Base-by-base conservation (phyloP, 2,329 filamentous ascomycete genomes). In the Talaromyces atroroseus region DNA sequence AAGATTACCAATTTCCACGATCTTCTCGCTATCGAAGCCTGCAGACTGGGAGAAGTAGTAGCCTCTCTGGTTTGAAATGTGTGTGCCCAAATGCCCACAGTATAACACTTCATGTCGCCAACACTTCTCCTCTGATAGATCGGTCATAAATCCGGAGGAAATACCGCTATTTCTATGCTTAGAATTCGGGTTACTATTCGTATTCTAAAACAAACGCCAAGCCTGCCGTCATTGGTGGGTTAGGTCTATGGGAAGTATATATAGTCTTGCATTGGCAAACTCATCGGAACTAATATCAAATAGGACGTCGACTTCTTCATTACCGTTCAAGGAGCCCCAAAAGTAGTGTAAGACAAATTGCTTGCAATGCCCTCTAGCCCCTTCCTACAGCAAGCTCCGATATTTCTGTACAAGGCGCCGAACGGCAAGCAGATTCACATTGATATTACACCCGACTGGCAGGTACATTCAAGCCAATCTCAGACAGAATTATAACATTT, bases 1-100 rank as follows among this genome's bases (percentile, higher is more conserved):
- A n/a, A n/a, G n/a, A n/a, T n/a, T n/a, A n/a, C n/a, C n/a, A n/a
- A n/a, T n/a, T 36, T 36, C 32, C 2, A 36, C 5, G 3, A 49
- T 11, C n/a, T 49, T 49, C n/a, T 21, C 29, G 5, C 24, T 38
- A 36, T 49, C 26, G 21, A 49, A 36, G 2, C 29, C 46, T 14
- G 6, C 38, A 49, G 47, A 49, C 47, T 49, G 26, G n/a, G 26
- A 5, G 47, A 49, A 49, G 29, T 49, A 49, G 47, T 49, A 36
- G 29, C 47, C 29, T 23, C 24, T 49, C 32, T 36, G 32, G 14
- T 36, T 36, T 36, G 32, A 36, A 29, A 29, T 80, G 77, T 12
- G 77, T 80, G 61, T 80, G 77, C 2, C 77, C 76, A 65, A 78
- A 80, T 2, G 72, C 76, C 77, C 76, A 79, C 2, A 76, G 21